Evolutionary conservation across 2,329 filamentous ascomycete genomes (phyloP).

Genomic region (Coniochaeta ligniaria): DNA sequence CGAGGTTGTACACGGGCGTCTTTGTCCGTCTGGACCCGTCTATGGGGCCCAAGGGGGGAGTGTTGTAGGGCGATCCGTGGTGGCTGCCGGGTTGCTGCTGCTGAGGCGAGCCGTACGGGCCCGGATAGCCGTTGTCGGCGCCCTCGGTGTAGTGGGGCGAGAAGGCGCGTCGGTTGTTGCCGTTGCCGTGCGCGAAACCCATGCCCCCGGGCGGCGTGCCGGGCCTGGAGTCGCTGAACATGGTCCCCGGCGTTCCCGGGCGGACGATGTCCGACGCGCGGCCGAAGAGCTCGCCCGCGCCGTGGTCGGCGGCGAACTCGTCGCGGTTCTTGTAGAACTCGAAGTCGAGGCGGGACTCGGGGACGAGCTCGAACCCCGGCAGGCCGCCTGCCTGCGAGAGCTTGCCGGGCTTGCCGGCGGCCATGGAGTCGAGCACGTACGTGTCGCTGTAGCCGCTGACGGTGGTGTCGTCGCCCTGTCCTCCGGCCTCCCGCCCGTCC

Average conservation of each 20-base stretch:
- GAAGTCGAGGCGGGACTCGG: slow-evolving; percentile 80
- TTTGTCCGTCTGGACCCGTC: slow-evolving; percentile 25
- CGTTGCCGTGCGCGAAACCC: slow-evolving; percentile 14
- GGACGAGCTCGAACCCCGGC: slow-evolving; percentile 83
- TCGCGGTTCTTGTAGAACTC: slow-evolving; percentile 85
- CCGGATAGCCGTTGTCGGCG: slow-evolving; percentile 7
- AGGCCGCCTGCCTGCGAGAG: slow-evolving; percentile 25
- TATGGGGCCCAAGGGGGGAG: slow-evolving; percentile 7
- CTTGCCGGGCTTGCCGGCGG: slow-evolving; percentile 47
- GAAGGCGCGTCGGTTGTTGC: slow-evolving; percentile 13
- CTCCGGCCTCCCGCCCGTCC: slow-evolving; percentile 51
- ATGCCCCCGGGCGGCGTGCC: slow-evolving; percentile 38
- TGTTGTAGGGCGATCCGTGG: slow-evolving; percentile 7
- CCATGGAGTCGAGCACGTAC: slow-evolving; percentile 76
- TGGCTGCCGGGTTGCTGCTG: slow-evolving; percentile 8
- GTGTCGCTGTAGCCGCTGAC: slow-evolving; percentile 76
- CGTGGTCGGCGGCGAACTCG: slow-evolving; percentile 81
- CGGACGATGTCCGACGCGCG: slow-evolving; percentile 50
- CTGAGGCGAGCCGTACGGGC: slow-evolving; percentile 7
- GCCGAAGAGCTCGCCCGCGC: slow-evolving; percentile 66
- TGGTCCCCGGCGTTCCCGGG: slow-evolving; percentile 53
- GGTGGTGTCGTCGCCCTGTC: slow-evolving; percentile 44
- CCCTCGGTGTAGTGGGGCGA: slow-evolving; percentile 8
- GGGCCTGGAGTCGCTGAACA: slow-evolving; percentile 38
- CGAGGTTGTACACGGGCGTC: slow-evolving; percentile 37